A percentile compares a stretch with the other conserved stretches of the same genome.
Evolutionary conservation across 306 rosid genomes (phyloP).

Genomic region (Comarum palustre): DNA sequence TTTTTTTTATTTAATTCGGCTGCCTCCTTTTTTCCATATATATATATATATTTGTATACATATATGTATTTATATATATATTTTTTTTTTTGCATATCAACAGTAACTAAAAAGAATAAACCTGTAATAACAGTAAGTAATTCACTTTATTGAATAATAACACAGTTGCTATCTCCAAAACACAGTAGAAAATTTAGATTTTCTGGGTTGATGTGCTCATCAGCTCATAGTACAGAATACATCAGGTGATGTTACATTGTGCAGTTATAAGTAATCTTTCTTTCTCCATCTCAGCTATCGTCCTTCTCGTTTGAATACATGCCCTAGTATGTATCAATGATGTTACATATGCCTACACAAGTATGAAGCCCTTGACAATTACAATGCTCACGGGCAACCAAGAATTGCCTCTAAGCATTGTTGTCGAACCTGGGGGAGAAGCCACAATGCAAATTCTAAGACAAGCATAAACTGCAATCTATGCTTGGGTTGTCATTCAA

Average conservation of each 20-base stretch:
- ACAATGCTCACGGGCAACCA: slow-evolving; percentile 40
- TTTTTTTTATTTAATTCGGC: no score
- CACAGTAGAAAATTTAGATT: slow-evolving; percentile 4
- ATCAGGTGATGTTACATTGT: slow-evolving; percentile 4
- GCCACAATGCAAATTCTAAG: slow-evolving; percentile 27
- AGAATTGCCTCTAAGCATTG: slow-evolving; percentile 32
- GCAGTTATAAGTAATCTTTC: slow-evolving; percentile 7
- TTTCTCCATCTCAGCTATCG: slow-evolving; percentile 15
- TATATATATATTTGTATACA: no score
- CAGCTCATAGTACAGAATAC: slow-evolving; percentile 6
- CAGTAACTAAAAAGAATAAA: neutral
- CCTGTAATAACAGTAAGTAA: neutral
- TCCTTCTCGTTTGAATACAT: slow-evolving; percentile 10
- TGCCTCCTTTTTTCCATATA: no score
- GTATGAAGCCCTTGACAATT: slow-evolving; percentile 14
- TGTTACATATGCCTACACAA: slow-evolving; percentile 26
- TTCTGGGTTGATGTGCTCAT: neutral
- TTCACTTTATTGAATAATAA: slow-evolving; percentile 7
- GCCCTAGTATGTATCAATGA: slow-evolving; percentile 21
- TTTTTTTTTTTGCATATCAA: no score
- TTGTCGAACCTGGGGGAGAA: neutral
- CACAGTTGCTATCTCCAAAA: neutral
- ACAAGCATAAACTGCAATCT: slow-evolving; percentile 62
- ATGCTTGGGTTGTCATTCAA: slow-evolving; percentile 63
- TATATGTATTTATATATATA: no score